phyloP scores from a whole-genome alignment of 1,139 yeast species.

The Candida sp. region DNA sequence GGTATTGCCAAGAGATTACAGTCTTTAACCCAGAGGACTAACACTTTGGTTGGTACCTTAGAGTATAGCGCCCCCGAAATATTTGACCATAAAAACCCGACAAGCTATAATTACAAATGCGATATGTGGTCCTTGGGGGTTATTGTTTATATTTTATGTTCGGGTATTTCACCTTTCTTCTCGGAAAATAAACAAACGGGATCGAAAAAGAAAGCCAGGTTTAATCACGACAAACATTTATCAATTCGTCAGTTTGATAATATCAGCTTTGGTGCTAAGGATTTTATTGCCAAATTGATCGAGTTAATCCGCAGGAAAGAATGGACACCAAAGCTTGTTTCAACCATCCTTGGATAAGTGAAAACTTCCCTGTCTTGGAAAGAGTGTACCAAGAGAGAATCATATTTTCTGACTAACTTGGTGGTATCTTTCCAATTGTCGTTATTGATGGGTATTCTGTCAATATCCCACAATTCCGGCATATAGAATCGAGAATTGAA shows the following conservation, averaged over 20 bases:
- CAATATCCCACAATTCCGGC: not conserved
- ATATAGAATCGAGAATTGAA: not conserved
- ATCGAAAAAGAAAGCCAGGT: conserved; percentile 36
- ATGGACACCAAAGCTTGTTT: conserved; percentile 23
- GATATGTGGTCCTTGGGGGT: conserved; percentile 72
- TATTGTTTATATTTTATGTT: conserved; percentile 49
- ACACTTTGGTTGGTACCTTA: conserved; percentile 62
- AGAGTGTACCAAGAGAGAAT: conserved; percentile 12
- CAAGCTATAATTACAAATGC: conserved; percentile 48
- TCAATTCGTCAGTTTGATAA: conserved; percentile 32
- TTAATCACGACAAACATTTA: conserved; percentile 25
- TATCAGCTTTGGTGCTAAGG: conserved; percentile 37
- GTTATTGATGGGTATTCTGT: not conserved
- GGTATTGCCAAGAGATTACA: conserved; percentile 51
- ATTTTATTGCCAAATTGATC: conserved; percentile 40
- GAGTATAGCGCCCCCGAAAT: conserved; percentile 68
- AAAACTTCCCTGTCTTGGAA: conserved; percentile 11
- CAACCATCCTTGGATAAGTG: conserved; percentile 44
- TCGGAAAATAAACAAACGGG: conserved; percentile 35
- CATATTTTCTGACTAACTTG: too few species aligned
- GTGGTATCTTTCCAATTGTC: too few species aligned
- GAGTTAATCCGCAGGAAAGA: conserved; percentile 34
- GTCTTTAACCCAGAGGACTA: conserved; percentile 31
- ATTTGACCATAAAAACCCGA: conserved; percentile 19
- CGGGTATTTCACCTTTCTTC: conserved; percentile 63